Evolutionary conservation across 306 rosid species (phyloP).

Genomic region (Lablab purpureus): DNA sequence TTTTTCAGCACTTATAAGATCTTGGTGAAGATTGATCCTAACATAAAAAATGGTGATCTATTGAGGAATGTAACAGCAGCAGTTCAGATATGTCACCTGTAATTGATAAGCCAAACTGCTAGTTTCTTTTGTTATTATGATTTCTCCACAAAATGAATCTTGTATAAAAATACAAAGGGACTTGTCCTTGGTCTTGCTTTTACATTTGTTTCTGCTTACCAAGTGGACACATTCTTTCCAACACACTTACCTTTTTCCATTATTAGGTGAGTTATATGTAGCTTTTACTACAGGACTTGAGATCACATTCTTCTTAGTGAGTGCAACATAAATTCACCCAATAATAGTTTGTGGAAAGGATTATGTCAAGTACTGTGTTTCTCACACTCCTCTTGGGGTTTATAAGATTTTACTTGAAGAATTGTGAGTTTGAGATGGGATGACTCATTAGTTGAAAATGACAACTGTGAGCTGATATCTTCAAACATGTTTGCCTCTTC

Average conservation of each 20-base stretch:
- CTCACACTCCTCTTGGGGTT: background rate
- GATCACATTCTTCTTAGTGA: background rate
- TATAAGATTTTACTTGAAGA: background rate
- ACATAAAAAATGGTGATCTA: background rate
- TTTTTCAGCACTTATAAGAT: background rate
- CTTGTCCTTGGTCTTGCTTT: background rate
- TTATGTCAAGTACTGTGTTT: background rate
- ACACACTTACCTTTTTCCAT: background rate
- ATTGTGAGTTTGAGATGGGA: background rate
- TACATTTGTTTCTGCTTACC: background rate
- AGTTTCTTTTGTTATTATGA: background rate
- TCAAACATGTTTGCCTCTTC: background rate
- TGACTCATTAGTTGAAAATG: background rate
- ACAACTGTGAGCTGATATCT: background rate
- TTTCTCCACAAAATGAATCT: background rate
- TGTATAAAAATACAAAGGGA: background rate
- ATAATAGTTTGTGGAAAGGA: background rate
- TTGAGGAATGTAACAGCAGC: background rate
- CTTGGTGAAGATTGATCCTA: background rate
- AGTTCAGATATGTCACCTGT: background rate
- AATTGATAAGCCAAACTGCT: background rate
- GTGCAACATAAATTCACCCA: background rate
- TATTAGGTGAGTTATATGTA: background rate
- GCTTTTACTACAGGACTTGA: background rate
- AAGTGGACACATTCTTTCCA: background rate